Base-by-base conservation (phyloP, 2,329 filamentous ascomycete genomes). In the Fusarium euwallaceae region DNA sequence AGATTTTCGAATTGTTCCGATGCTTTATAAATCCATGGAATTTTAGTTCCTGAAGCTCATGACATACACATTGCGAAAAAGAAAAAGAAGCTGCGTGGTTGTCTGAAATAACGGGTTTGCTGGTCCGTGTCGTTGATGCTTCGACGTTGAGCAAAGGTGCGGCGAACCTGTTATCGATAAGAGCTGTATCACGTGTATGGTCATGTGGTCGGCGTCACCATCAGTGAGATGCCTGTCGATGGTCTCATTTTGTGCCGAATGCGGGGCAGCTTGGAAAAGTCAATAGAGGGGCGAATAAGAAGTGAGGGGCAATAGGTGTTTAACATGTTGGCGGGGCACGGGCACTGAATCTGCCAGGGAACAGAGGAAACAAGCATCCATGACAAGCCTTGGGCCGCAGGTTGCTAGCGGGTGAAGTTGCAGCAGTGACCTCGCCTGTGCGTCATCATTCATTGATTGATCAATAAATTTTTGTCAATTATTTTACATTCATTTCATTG, bases 61-160 rank as follows among this genome's bases (percentile, higher is more conserved):
- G 72, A 68, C 69, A 76, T 78, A 65, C 62, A 78, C 77, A 78
- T 78, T 61, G 64, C 77, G 71, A 61, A 39, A 56, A 66, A 60
- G 29, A 60, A 61, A 39, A 56, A 66, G 58, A 24, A 60, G 36
- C 60, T 64, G 70, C 66, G 59, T 62, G 61, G 64, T 67, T 55
- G 66, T 69, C 66, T 66, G 65, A 61, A 74, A 66, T 71, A 64
- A 64, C 69, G 56, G 59, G 58, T 66, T 66, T 53, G 67, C 67
- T 73, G 68, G 66, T 70, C 55, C 70, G 67, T 74, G 74, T 75
- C 71, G 73, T 71, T 56, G 65, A 73, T 78, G 77, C 74, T 71
- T 76, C 61, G 74, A 75, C 66, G 72, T 76, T 71, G 68, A 73
- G 65, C 70, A 56, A 61, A 71, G 53, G 65, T 75, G 68, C 69